Evolutionary conservation across 2,329 filamentous ascomycete genomes (phyloP), one percentile per base, ranked within the genome.

Genomic region (Pestalotiopsis sp.): DNA sequence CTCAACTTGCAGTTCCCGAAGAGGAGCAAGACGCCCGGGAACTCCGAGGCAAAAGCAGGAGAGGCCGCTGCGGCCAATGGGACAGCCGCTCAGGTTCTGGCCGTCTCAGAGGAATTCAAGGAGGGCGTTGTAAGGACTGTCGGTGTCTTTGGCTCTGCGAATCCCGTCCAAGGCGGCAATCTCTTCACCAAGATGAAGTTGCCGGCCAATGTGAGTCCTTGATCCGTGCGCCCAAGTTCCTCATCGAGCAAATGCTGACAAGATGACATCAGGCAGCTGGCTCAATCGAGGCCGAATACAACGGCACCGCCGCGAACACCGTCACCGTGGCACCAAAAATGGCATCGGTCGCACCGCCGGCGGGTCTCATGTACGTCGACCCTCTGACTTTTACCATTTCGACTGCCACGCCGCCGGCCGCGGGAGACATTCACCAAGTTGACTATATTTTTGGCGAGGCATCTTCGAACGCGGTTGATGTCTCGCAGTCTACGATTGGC

Each of bases 401-500:
- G 17, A 66, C 69, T 6, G 45, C 66, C 4, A 65, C 41, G 20
- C 25, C 67, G 11, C 66, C 69, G 7, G 69, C 49, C 27, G 20
- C 45, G 5, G 69, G 64, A 23, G 69, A 69, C 66, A 65, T 56
- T 4, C 56, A 49, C n/a, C 70, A 72, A 59, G 38, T 72, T 20
- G 70, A 72, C 62, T 72, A 72, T 59, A 69, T 67, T 17, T 72
- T 72, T 59, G 67, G 59, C 56, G 69, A 66, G 23, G 69, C 58
- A 58, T 52, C 70, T 31, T 64, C n/a, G 31, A 61, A 57, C 13
- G 62, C 62, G 31, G 62, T 71, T 7, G 70, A 72, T 57, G 57
- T 68, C 17, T 36, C 61, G 23, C 45, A 69, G 38, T 68, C 65
- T 3, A 27, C 67, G 1, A 49, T 69, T 17, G 70, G 65, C n/a